Percentiles rank a stretch among this genome's conserved stretches.
Evolutionary conservation across 108 stramenopile genomes (phyloP).

Genomic region (Bacterosira constricta): DNA sequence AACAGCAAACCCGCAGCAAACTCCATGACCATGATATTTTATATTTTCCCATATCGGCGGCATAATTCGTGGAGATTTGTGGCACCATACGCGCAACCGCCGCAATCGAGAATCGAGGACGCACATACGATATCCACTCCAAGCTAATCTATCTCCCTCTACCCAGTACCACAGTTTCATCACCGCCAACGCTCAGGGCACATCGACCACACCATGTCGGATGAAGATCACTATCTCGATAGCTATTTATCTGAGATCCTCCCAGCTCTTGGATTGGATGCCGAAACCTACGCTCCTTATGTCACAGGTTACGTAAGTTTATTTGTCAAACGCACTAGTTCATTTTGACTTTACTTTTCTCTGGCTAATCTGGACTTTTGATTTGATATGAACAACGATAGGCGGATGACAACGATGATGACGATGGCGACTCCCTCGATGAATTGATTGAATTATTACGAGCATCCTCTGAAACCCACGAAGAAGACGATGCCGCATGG

Average conservation of each 20-base stretch:
- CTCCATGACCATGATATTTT: too few species aligned
- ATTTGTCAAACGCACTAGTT: not conserved
- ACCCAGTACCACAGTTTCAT: not conserved
- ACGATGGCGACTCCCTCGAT: constrained; percentile 56
- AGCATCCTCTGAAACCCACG: constrained; percentile 65
- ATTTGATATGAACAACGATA: not conserved
- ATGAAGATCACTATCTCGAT: constrained; percentile 46
- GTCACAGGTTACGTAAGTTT: constrained; percentile 48
- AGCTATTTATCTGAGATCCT: constrained; percentile 58
- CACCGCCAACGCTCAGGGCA: not conserved
- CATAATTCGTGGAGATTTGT: too few species aligned
- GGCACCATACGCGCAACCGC: too few species aligned
- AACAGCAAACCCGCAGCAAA: too few species aligned
- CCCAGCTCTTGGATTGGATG: constrained; percentile 70
- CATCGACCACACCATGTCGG: constrained; percentile 24
- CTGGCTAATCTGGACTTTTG: constrained; percentile 26
- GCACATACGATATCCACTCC: too few species aligned
- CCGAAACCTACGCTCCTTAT: constrained; percentile 76
- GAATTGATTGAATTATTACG: constrained; percentile 71
- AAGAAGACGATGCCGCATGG: constrained; percentile 68
- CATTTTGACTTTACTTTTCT: not conserved
- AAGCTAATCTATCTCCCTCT: not conserved
- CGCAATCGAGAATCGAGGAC: too few species aligned
- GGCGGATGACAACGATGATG: constrained; percentile 30
- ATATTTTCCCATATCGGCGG: too few species aligned